Conservation (phyloP, 116 monocot genomes). For the Zostera marina region DNA sequence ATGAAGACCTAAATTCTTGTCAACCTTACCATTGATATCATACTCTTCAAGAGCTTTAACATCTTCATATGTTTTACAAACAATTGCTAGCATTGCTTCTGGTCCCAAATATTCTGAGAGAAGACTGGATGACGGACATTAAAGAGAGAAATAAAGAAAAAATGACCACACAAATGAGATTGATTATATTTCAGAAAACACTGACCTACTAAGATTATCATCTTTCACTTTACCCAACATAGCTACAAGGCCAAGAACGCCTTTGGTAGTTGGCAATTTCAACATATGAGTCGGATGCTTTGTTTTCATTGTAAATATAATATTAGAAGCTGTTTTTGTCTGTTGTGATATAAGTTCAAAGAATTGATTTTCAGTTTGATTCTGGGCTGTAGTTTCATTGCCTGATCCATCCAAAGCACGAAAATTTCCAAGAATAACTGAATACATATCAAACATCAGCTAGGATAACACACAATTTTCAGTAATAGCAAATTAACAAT, state of each 20-base stretch:
- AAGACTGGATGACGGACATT: conserved; percentile 21
- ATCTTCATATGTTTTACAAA: conserved; percentile 76
- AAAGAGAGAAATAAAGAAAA: neutral
- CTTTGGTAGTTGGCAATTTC: conserved; percentile 38
- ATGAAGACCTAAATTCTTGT: conserved; percentile 56
- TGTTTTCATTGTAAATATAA: conserved; percentile 33
- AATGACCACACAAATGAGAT: neutral
- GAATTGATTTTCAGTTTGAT: conserved; percentile 30
- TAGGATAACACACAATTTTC: neutral
- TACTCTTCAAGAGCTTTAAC: conserved; percentile 68
- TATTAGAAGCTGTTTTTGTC: conserved; percentile 45
- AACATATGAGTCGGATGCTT: conserved; percentile 3
- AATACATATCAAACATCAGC: neutral
- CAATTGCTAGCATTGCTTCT: conserved; percentile 77
- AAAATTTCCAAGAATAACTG: conserved; percentile 28
- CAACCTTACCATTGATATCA: conserved; percentile 46
- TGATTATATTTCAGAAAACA: neutral
- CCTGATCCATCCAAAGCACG: conserved; percentile 20
- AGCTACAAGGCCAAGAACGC: conserved; percentile 64
- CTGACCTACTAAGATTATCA: conserved; percentile 67
- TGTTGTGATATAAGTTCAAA: conserved; percentile 31
- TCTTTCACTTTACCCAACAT: conserved; percentile 62
- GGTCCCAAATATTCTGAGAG: conserved; percentile 69
- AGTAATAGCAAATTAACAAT: neutral
- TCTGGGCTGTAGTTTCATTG: conserved; percentile 5